Conservation (phyloP, 73 alveolate species). For the Tetrahymena borealis region DNA sequence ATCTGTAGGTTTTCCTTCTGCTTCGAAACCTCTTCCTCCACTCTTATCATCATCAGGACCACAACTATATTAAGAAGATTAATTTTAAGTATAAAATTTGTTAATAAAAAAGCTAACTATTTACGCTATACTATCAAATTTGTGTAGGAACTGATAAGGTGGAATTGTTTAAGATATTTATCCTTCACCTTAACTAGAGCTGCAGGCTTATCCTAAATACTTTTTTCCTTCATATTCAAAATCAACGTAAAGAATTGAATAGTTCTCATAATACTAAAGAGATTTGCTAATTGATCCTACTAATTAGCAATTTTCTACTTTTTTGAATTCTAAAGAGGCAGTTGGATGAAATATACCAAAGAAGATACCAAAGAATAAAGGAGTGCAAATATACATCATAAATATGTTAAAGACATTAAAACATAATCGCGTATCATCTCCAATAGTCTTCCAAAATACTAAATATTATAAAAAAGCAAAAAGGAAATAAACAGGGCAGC, state of each 20-base stretch:
- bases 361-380: not conserved
- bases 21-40: too few relatives aligned
- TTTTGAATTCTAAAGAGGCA: not conserved
- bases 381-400: not conserved
- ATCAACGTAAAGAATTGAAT: not conserved
- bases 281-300: not conserved
- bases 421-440: not conserved
- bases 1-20: too few relatives aligned
- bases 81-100: too few relatives aligned
- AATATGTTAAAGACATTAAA: not conserved
- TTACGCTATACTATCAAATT: not conserved
- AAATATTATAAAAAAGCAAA: not conserved
- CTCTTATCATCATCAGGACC: not conserved
- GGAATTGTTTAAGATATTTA: not conserved
- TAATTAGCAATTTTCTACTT: not conserved
- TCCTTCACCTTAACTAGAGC: not conserved
- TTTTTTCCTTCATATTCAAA: not conserved
- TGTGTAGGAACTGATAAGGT: not conserved
- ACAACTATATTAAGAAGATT: not conserved
- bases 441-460: not conserved
- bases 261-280: not conserved
- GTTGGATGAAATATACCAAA: not conserved
- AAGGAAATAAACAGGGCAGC: not conserved
- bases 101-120: not conserved
- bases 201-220: not conserved